These are phyloP conservation scores for Neoconidiobolus thromboides DNA, from an alignment of 371 early-diverging fungal genomes.

Conservation along the genomic window DNA sequence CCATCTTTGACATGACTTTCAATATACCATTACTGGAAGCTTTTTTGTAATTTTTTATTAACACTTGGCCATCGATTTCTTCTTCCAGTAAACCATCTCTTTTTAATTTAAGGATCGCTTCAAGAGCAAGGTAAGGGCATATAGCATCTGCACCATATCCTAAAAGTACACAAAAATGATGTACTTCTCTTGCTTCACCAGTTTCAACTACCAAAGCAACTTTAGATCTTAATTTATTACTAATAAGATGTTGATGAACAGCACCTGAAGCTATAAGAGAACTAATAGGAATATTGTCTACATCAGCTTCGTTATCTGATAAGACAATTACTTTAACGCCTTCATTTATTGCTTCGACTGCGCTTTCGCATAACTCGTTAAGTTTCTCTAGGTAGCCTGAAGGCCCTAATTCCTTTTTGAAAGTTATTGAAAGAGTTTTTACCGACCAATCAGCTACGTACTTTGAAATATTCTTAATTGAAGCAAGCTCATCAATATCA, in stretches of 20 bases:
- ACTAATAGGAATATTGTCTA: slow-evolving; percentile 65
- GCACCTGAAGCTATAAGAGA: slow-evolving; percentile 81
- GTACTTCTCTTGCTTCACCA: slow-evolving; percentile 90
- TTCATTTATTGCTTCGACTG: slow-evolving; percentile 54
- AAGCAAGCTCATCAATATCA: slow-evolving; percentile 56
- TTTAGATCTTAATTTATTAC: slow-evolving; percentile 66
- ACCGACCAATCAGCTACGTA: slow-evolving; percentile 56
- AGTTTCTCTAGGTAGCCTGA: slow-evolving; percentile 54
- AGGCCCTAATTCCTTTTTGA: slow-evolving; percentile 46
- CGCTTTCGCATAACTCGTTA: slow-evolving; percentile 71
- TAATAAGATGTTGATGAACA: slow-evolving; percentile 83
- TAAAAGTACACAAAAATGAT: slow-evolving; percentile 88
- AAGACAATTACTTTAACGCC: slow-evolving; percentile 64
- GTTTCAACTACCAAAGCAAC: slow-evolving; percentile 82
- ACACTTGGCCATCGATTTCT: slow-evolving; percentile 22
- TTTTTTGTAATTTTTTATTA: slow-evolving; percentile 64
- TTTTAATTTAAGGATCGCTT: slow-evolving; percentile 69
- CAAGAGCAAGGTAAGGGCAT: slow-evolving; percentile 81
- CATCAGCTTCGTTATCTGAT: slow-evolving; percentile 48
- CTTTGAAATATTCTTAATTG: slow-evolving; percentile 41
- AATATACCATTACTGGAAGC: slow-evolving; percentile 80
- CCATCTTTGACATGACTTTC: slow-evolving; percentile 99
- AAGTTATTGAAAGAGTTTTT: slow-evolving; percentile 73
- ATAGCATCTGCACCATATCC: slow-evolving; percentile 95
- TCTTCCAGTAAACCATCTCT: slow-evolving; percentile 53